Evolutionary conservation across 768 basidiomycete genomes (phyloP).

Genomic region (Saitozyma sp.): DNA sequence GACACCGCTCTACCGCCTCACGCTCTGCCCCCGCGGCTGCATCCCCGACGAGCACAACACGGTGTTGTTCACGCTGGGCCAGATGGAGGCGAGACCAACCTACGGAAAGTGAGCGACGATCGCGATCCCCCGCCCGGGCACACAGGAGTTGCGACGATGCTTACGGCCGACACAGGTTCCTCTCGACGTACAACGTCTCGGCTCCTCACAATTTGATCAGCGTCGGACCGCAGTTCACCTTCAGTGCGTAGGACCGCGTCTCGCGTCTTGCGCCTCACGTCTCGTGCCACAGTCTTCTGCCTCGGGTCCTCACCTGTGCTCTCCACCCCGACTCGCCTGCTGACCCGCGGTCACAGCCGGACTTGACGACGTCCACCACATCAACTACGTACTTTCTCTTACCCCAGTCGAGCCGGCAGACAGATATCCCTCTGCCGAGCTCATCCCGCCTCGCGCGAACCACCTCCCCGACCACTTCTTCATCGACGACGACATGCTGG

Average conservation of each 20-base stretch:
- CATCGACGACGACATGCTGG: constrained; percentile 17
- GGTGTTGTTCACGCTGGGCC: constrained; percentile 8
- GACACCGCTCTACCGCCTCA: constrained; percentile 14
- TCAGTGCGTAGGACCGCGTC: neutral
- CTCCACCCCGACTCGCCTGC: too few species aligned
- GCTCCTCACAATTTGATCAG: constrained; percentile 15
- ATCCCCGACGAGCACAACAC: constrained; percentile 12
- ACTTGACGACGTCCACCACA: constrained; percentile 9
- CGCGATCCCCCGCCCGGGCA: neutral
- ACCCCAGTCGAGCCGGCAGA: constrained; percentile 7
- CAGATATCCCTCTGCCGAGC: constrained; percentile 3
- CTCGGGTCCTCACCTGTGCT: too few species aligned
- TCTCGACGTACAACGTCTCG: constrained; percentile 13
- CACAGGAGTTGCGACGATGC: neutral
- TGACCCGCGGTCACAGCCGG: neutral
- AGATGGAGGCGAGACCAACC: constrained; percentile 4
- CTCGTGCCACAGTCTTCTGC: too few species aligned
- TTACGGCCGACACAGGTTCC: constrained; percentile 2
- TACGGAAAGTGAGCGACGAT: constrained; percentile 8
- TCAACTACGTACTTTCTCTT: constrained; percentile 16
- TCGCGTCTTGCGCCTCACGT: neutral
- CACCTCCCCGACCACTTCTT: constrained; percentile 18
- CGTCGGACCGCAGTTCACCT: constrained; percentile 14
- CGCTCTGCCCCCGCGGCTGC: constrained; percentile 17
- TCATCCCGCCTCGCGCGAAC: neutral